Evolutionary conservation across 2,329 filamentous ascomycete species (phyloP), one percentile per base, ranked within the genome.

Genomic region (Penicillium sp.): DNA sequence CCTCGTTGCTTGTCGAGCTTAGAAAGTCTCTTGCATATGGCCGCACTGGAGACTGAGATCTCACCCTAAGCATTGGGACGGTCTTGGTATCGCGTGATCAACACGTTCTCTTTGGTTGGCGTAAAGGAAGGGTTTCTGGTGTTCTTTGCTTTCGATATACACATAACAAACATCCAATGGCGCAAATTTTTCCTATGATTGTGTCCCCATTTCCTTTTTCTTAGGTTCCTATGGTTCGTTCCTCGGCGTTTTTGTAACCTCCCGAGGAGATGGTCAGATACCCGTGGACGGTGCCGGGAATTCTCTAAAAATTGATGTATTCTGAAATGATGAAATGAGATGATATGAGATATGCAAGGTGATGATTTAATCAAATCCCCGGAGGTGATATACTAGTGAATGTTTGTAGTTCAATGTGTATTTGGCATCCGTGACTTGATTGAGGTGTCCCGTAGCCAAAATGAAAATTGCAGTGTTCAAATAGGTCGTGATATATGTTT

Each of bases 31-130:
- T 29, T 29, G 28, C 28, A 29, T 9, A 29, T 10, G 28, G 28
- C 28, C 10, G 10, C 7, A 29, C 28, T 29, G 9, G 12, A 18
- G 18, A 21, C 36, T 21, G 16, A 18, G 18, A 21, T 39, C 36
- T 21, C 26, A 24, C 26, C 18, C 42, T 31, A 38, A 41, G 52
- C 59, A 60, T 59, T 53, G 47, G 50, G 53, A 53, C 44, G 52
- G 58, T 51, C 56, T 53, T 38, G 58, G 46, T 58, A 46, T 51
- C 15, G 47, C 55, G 59, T 47, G 49, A 66, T 51, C 38, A 54
- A 5, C 36, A 13, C 36, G 28, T 43, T 44, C 48, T 44, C 26
- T 38, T 53, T 34, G 36, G 36, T 45, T 26, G 57, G 57, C 55
- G 59, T 52, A 53, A 50, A 44, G 28, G 34, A 47, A 49, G 33